Evolutionary conservation across 2,329 filamentous ascomycete genomes (phyloP), one percentile per base, ranked within the genome.

Genomic region (Phyllosticta citriasiana): DNA sequence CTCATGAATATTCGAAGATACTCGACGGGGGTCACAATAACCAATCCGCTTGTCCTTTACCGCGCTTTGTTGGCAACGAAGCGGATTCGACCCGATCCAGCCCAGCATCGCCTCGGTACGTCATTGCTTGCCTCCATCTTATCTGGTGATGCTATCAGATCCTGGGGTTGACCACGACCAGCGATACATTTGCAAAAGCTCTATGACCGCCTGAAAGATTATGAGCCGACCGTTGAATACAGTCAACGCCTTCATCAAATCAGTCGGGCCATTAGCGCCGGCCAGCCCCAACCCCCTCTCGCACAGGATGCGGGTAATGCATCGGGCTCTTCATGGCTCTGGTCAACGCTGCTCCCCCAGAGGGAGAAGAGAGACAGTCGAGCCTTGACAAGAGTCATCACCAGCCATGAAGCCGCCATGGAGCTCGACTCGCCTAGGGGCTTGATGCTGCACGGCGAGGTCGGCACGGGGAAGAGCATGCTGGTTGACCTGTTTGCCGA

Each of bases 381-480:
- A 24, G 86, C 88, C 3, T 73, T 94, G 62, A 88, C 86, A 2
- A 78, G 82, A 57, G 82, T 86, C n/a, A 75, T 92, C 14, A 87
- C 85, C 0, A 84, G 80, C 65, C 83, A 91, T 69, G 85, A 92
- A 70, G 83, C 84, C 22, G 89, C 89, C 10, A 80, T 91, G 64
- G 78, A 84, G 54, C 80, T 92, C 55, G 80, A 88, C 67, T 90
- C 87, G 0, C 89, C 89, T 0, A 84, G 81, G 66, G 89, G 89
- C 0, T 75, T 94, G 16, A 86, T 93, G 69, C 79, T 94, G 0
- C 89, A 90, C 26, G 89, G 89, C 6, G 88, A 91, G 69, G 89
- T 94, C 1, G 89, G 89, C 10, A 91, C 88, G 0, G 89, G 89
- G 14, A 94, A 94, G 71, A 88, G 85, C 4, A 91, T 94, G 88